Percentiles rank a stretch among this genome's conserved stretches.
phyloP scores from a whole-genome alignment of 306 rosid species.

The Abrus precatorius region DNA sequence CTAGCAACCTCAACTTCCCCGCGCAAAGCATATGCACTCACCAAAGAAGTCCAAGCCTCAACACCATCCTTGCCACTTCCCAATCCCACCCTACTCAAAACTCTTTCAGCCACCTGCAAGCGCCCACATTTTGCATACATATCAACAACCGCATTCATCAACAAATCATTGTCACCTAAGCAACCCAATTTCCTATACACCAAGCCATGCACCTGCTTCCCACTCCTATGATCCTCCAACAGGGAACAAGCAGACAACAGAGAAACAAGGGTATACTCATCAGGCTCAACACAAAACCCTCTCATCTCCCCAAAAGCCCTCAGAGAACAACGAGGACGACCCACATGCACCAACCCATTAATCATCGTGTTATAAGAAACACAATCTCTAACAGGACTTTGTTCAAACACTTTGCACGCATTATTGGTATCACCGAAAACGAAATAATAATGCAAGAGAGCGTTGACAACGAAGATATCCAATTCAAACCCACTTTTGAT shows the following conservation, averaged over 20 bases:
- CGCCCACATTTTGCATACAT: constrained; percentile 61
- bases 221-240: constrained; percentile 42
- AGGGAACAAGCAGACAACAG: constrained; percentile 53
- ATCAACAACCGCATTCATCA: constrained; percentile 56
- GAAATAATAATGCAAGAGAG: constrained; percentile 40
- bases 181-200: constrained; percentile 43
- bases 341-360: constrained; percentile 53
- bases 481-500: constrained; percentile 45
- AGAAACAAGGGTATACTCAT: constrained; percentile 57
- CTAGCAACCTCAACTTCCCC: constrained; percentile 57
- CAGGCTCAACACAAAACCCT: constrained; percentile 37
- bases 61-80: constrained; percentile 35
- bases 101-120: constrained; percentile 52
- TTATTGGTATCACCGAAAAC: constrained; percentile 13
- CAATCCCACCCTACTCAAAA: constrained; percentile 30
- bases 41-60: constrained; percentile 58
- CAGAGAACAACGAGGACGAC: constrained; percentile 28
- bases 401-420: constrained; percentile 51
- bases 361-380: constrained; percentile 60
- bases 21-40: constrained; percentile 50
- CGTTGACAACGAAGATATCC: constrained; percentile 46
- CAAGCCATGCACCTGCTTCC: constrained; percentile 59
- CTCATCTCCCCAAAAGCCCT: constrained; percentile 50
- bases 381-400: constrained; percentile 50
- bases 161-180: constrained; percentile 32